phyloP scores from a whole-genome alignment of 495 filamentous ascomycete species.

The Penicillium manginii region DNA sequence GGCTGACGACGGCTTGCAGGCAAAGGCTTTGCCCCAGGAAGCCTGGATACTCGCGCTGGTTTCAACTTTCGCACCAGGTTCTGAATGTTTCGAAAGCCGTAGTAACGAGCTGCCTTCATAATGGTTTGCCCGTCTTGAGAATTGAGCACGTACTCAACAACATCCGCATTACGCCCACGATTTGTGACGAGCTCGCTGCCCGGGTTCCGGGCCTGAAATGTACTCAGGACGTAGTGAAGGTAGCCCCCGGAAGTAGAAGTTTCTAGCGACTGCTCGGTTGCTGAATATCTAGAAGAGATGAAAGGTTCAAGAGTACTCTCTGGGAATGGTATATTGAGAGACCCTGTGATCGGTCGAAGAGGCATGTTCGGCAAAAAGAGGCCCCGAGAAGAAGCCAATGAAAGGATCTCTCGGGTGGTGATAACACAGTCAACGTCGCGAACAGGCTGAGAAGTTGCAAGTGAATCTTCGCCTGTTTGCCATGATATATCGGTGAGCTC shows the following conservation, averaged over 20 bases:
- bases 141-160: constrained; percentile 77
- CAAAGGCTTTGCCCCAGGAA: constrained; percentile 68
- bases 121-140: constrained; percentile 57
- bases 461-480: constrained; percentile 38
- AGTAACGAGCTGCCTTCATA: constrained; percentile 86
- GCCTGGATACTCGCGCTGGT: constrained; percentile 70
- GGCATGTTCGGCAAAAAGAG: constrained; percentile 74
- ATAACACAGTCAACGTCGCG: constrained; percentile 98
- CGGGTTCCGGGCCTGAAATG: constrained; percentile 68
- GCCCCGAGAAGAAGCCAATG: constrained; percentile 76
- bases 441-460: constrained; percentile 54
- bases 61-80: constrained; percentile 91
- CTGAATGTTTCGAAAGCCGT: constrained; percentile 97
- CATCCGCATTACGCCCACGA: constrained; percentile 86
- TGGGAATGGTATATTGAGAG: constrained; percentile 59
- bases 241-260: constrained; percentile 89
- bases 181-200: constrained; percentile 67
- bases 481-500: constrained; percentile 86
- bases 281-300: constrained; percentile 55
- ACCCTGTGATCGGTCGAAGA: constrained; percentile 49
- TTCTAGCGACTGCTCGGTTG: constrained; percentile 34
- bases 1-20: constrained; percentile 47
- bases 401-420: constrained; percentile 88
- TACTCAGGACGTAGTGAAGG: constrained; percentile 75
- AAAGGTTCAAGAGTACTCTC: constrained; percentile 70